Base-by-base conservation (phyloP, 139 green algal genomes). In the Asterochloris sp. region DNA sequence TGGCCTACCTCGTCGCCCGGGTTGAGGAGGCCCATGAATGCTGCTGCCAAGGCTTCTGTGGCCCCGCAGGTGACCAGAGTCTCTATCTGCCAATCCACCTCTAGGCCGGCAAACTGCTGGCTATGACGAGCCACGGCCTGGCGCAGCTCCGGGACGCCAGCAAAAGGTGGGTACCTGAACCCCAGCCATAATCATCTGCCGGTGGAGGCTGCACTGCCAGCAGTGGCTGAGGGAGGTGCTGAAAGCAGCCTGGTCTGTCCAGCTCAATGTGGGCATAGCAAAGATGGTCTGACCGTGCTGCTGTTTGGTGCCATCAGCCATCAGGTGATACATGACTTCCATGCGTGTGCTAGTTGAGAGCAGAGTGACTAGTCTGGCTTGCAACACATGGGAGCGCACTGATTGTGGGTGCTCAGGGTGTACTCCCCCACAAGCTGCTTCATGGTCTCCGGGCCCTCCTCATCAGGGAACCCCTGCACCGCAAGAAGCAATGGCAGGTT, bases 11-110 rank as follows among this genome's bases (percentile, higher is more conserved):
- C 92, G 68, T 97, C 94, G 0, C 94, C 94, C 12, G 82, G 85
- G 71, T 96, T 95, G 27, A 95, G 60, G 23, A 97, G 85, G 0
- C 88, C 94, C 81, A 97, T 85, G 76, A 97, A 93, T 10, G 88
- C 84, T 0, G 88, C 80, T 0, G 94, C 92, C 28, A 97, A 87
- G 24, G 91, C 94, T 86, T 97, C 94, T 19, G 94, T 96, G 16
- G 93, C 93, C 19, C 94, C 94, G 15, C 90, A 80, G 1, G 93
- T 96, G 13, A 97, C 68, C 11, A 97, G 85, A 24, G 87, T 90
- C 80, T 97, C 89, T 12, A 81, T 89, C 21, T 87, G 73, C 88
- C 86, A 91, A 82, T 95, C 87, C 17, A 92, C 83, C 0, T 85
- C 69, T 10, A 96, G 81, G 60, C 88, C 90, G 47, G 76, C 38